Conservation (phyloP, 225 moss, liverwort and hornwort species). For the Rhytidiadelphus loreus region DNA sequence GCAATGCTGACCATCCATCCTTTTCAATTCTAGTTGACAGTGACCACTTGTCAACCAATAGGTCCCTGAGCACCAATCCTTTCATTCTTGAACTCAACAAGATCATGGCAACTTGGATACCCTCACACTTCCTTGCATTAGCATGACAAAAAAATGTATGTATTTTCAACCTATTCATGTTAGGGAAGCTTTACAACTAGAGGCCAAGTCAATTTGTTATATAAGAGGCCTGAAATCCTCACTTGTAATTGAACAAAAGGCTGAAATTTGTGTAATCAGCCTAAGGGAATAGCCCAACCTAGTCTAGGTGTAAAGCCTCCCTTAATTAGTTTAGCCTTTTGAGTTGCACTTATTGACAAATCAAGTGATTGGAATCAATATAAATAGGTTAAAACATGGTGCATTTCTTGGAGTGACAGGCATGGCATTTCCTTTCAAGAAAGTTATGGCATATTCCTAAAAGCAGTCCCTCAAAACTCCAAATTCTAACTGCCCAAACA, state of each 20-base stretch:
- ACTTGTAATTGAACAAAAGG: no score
- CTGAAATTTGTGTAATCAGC: no score
- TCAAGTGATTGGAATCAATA: not conserved
- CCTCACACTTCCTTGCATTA: no score
- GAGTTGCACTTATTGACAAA: not conserved
- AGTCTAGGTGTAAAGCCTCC: no score
- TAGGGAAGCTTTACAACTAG: no score
- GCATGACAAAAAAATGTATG: not conserved
- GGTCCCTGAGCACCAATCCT: not conserved
- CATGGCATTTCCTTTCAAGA: no score
- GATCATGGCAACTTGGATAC: not conserved
- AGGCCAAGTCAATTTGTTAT: no score
- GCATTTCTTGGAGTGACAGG: not conserved
- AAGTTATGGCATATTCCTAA: not conserved
- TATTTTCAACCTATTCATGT: not conserved
- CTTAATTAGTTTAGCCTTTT: not conserved
- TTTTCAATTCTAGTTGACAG: not conserved
- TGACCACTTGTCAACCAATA: not conserved
- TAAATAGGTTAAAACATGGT: no score
- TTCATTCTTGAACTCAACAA: not conserved
- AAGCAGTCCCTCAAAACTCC: no score
- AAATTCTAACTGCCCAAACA: not conserved
- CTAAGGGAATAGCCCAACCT: no score
- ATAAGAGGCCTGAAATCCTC: no score
- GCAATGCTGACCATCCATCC: not conserved